These are phyloP conservation scores for Pneumocystis jirovecii DNA, from an alignment of 1,139 yeast genomes.

Conservation along the genomic window DNA sequence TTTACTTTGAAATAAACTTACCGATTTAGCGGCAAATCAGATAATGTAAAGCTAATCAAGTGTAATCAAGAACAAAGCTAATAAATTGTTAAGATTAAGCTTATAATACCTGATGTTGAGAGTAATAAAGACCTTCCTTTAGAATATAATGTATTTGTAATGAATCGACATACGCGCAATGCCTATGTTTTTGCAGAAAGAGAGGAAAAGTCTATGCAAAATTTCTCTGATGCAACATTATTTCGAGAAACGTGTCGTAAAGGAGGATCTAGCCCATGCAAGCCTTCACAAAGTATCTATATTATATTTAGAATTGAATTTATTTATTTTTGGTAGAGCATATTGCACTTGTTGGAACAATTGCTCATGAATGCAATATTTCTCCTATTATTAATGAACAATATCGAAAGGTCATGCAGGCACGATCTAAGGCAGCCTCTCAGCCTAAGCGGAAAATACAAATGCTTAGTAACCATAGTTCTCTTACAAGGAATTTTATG, in stretches of 20 bases:
- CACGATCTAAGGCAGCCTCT: constrained; percentile 8
- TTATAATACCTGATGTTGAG: constrained; percentile 28
- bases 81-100: constrained; percentile 19
- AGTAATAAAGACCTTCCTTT: constrained; percentile 48
- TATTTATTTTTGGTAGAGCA: constrained; percentile 30
- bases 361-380: constrained; percentile 46
- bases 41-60: background rate
- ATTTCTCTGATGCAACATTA: background rate
- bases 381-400: constrained; percentile 10
- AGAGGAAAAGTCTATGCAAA: constrained; percentile 54
- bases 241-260: background rate
- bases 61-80: background rate
- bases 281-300: constrained; percentile 7
- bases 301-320: background rate
- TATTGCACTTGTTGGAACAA: constrained; percentile 71
- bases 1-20: constrained; percentile 18
- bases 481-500: constrained; percentile 7
- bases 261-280: constrained; percentile 5
- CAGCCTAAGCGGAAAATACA: constrained; percentile 10
- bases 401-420: constrained; percentile 7
- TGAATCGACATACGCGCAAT: constrained; percentile 62
- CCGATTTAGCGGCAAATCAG: constrained; percentile 1
- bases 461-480: constrained; percentile 9
- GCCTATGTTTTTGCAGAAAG: constrained; percentile 86
- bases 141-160: constrained; percentile 64